Evolutionary conservation across 768 basidiomycete genomes (phyloP).

Genomic region (Termitomyces heimii): DNA sequence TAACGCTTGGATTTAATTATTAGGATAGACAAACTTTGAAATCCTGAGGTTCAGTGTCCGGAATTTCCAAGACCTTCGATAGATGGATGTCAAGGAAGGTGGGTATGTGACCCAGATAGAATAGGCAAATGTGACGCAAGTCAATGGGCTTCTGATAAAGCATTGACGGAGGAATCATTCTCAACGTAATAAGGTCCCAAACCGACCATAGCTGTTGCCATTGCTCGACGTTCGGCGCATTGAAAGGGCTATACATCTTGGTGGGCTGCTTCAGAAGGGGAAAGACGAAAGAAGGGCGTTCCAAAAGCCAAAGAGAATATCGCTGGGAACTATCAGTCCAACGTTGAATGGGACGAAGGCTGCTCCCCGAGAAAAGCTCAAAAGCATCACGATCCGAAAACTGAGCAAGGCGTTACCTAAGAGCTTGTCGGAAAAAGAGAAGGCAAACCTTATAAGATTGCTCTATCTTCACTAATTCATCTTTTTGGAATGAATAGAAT

Average conservation of each 20-base stretch:
- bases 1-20: constrained; percentile 7
- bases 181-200: constrained; percentile 82
- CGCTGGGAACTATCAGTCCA: constrained; percentile 72
- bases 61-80: constrained; percentile 65
- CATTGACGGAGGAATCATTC: constrained; percentile 86
- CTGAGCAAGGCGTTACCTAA: constrained; percentile 32
- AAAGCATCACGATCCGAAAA: constrained; percentile 73
- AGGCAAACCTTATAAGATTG: constrained; percentile 74
- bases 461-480: constrained; percentile 83
- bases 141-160: constrained; percentile 89
- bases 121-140: constrained; percentile 92
- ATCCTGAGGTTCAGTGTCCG: constrained; percentile 76
- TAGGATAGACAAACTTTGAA: constrained; percentile 48
- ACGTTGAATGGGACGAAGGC: constrained; percentile 78
- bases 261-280: constrained; percentile 45
- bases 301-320: constrained; percentile 89
- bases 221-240: constrained; percentile 67
- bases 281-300: constrained; percentile 80
- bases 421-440: not conserved
- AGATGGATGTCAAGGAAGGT: constrained; percentile 90
- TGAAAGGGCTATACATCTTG: constrained; percentile 41
- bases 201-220: constrained; percentile 83
- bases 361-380: constrained; percentile 62
- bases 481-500: constrained; percentile 50
- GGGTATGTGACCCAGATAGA: constrained; percentile 93